phyloP scores from a whole-genome alignment of 2,329 filamentous ascomycete genomes.

The Lasiodiplodia theobromae region DNA sequence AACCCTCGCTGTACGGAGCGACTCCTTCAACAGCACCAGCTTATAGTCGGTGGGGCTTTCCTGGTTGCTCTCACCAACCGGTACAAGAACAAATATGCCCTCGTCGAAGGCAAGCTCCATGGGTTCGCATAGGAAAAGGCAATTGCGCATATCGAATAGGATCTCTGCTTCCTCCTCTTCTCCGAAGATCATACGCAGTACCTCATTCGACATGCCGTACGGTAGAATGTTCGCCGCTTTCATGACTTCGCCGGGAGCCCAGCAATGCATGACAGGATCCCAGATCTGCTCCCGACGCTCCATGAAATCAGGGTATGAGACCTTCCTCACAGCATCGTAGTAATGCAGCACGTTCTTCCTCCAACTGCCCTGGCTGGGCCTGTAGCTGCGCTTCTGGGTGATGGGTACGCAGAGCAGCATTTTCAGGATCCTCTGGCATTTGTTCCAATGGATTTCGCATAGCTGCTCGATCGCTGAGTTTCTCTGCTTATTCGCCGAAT shows the following conservation, averaged over 20 bases:
- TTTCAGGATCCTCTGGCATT: background rate
- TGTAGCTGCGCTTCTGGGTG: background rate
- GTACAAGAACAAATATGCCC: background rate
- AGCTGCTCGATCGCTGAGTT: background rate
- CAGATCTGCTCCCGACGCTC: background rate
- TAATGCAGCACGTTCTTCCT: background rate
- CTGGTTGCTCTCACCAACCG: background rate
- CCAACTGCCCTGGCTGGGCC: background rate
- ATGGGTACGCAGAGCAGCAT: background rate
- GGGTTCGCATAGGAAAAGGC: background rate
- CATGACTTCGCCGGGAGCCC: background rate
- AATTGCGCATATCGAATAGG: background rate
- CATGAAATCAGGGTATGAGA: background rate
- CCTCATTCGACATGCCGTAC: background rate
- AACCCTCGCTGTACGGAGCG: background rate
- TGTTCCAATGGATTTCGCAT: background rate
- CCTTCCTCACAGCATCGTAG: background rate
- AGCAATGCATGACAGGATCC: background rate
- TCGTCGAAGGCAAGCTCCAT: conserved; percentile 2
- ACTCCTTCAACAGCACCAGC: background rate
- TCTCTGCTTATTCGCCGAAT: background rate
- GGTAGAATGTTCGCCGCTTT: conserved; percentile 8
- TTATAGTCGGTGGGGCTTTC: background rate
- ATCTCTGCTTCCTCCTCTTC: background rate
- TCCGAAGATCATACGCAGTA: background rate